Base-by-base conservation (phyloP, 768 basidiomycete species). In the Suillus paluster region DNA sequence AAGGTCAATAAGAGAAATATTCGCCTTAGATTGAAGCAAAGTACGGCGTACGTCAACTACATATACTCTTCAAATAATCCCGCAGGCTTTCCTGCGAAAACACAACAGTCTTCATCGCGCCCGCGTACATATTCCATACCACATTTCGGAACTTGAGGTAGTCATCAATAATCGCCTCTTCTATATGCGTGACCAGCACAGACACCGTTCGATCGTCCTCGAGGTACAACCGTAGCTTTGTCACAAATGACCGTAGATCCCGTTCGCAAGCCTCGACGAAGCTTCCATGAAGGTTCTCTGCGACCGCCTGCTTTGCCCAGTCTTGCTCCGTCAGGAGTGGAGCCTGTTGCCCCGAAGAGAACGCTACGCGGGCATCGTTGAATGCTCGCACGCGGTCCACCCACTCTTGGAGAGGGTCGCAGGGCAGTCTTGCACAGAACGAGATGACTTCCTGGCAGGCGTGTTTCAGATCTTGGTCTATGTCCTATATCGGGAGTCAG, bases 381-480 rank as follows among this genome's bases (percentile, higher is more conserved):
- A 75, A 77, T 1, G 75, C 67, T 7, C 75, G 75, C 48, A 86
- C 82, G 46, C 81, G 80, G 30, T 86, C 83, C 1, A 87, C 76
- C 87, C 93, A 96, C 21, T 78, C 70, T 36, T 80, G 84, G 19
- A 95, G 73, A 0, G 90, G 84, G 4, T 79, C 77, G 45, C 86
- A 86, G 27, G 92, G 81, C 0, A 80, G 73, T 42, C 80, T 76
- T 9, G 87, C 81, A 63, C 88, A 88, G 15, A 83, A 75, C 4
- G 81, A 75, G 61, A 99, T 97, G 41, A 94, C 83, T 44, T 87
- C 86, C 77, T 97, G 94, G 76, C 96, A 99, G 0, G 88, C 89
- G 19, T 81, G 80, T 69, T 94, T 92, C 33, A 98, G 85, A 34
- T 90, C 91, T 53, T 88, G 83, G 75, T 98, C 97, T 66, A 97